Conservation (phyloP, 305 asterid genomes). For the Fraxinus angustifolia region DNA sequence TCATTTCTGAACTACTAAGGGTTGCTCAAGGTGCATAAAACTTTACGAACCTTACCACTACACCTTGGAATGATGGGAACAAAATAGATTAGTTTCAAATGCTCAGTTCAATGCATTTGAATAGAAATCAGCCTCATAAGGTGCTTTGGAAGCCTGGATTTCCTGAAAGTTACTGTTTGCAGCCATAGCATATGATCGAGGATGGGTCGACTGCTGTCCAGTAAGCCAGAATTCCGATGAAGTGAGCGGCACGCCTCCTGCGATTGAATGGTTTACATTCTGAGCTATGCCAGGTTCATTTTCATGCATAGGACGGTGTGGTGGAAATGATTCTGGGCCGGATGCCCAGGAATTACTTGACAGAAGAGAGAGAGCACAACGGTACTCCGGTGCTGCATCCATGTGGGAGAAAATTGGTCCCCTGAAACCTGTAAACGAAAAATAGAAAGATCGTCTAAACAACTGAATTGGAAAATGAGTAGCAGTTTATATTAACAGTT, state of each 20-base stretch:
- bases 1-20: background rate
- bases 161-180: conserved; percentile 37
- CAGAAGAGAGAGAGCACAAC: conserved; percentile 99
- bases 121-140: conserved; percentile 43
- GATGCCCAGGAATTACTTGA: conserved; percentile 70
- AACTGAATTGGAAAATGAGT: background rate
- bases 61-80: background rate
- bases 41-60: background rate
- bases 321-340: conserved; percentile 40
- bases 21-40: background rate
- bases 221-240: conserved; percentile 42
- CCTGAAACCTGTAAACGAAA: conserved; percentile 45
- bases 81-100: background rate
- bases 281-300: conserved; percentile 24
- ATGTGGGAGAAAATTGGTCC: conserved; percentile 42
- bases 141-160: conserved; percentile 38
- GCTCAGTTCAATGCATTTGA: conserved; percentile 37
- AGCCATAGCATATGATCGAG: conserved; percentile 26
- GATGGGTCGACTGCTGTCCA: conserved; percentile 29
- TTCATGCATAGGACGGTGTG: conserved; percentile 32
- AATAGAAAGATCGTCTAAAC: background rate
- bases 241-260: conserved; percentile 42
- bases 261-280: conserved; percentile 36
- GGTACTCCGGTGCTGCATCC: conserved; percentile 58
- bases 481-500: background rate